Evolutionary conservation across 148 eudicot genomes (phyloP).

Genomic region (Dianthus caryophyllus): DNA sequence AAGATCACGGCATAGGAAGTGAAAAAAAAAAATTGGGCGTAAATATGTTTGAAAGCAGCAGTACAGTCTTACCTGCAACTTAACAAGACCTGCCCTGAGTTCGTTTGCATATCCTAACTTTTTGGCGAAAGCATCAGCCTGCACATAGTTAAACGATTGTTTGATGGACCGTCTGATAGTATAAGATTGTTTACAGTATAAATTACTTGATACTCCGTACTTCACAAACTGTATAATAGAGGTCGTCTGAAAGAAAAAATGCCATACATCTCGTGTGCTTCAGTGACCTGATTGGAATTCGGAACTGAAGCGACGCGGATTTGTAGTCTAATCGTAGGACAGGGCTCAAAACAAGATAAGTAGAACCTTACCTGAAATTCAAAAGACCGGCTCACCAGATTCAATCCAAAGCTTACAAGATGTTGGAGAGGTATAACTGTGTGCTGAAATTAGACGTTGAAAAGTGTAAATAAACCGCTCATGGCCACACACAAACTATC

Average conservation of each 20-base stretch:
- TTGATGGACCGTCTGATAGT: not conserved
- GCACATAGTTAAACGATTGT: conserved; percentile 14
- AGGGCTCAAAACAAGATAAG: not conserved
- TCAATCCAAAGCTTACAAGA: conserved; percentile 79
- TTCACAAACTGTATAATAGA: not conserved
- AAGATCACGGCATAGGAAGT: not conserved
- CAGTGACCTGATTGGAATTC: not conserved
- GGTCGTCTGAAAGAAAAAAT: not conserved
- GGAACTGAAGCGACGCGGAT: not conserved
- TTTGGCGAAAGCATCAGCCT: conserved; percentile 99
- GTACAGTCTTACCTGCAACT: conserved; percentile 59
- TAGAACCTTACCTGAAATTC: conserved; percentile 77
- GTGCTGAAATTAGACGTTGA: conserved; percentile 50
- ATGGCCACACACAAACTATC: not conserved
- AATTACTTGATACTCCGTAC: not conserved
- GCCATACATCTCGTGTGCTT: not conserved
- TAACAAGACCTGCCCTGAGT: conserved; percentile 89
- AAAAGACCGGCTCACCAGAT: conserved; percentile 92
- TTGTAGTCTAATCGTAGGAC: not conserved
- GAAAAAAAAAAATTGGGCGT: not conserved
- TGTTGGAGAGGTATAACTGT: conserved; percentile 96
- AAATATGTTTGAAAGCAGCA: not conserved
- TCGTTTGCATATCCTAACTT: conserved; percentile 69
- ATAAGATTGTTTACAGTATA: not conserved
- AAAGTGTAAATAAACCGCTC: not conserved